Conservation (phyloP, 257 asterid genomes). For the Perilla frutescens region DNA sequence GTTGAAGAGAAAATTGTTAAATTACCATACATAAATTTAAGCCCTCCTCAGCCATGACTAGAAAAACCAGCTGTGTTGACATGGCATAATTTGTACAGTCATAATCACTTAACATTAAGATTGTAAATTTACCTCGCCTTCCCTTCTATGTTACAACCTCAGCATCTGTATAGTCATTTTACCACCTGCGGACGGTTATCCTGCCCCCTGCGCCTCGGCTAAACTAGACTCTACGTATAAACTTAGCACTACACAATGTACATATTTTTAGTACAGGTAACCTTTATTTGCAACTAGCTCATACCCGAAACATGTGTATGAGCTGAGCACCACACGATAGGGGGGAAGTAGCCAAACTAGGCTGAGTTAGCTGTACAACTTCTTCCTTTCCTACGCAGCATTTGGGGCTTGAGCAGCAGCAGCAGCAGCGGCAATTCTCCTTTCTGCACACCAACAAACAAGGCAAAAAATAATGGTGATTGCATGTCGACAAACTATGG, state of each 20-base stretch:
- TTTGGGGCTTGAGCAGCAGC: slow-evolving; percentile 55
- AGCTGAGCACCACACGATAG: slow-evolving; percentile 28
- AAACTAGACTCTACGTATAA: slow-evolving; percentile 47
- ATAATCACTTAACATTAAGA: slow-evolving; percentile 22
- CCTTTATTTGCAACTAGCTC: slow-evolving; percentile 47
- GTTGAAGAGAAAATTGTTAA: slow-evolving; percentile 7
- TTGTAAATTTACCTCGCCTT: slow-evolving; percentile 37
- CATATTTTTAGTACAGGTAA: slow-evolving; percentile 47
- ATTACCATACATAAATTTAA: slow-evolving; percentile 26
- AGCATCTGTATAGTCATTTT: slow-evolving; percentile 38
- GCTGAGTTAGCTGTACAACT: slow-evolving; percentile 75
- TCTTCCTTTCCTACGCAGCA: slow-evolving; percentile 49
- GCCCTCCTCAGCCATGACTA: slow-evolving; percentile 29
- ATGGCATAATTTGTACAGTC: slow-evolving; percentile 44
- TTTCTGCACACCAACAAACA: slow-evolving; percentile 43
- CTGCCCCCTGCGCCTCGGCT: slow-evolving; percentile 40
- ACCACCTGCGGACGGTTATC: slow-evolving; percentile 35
- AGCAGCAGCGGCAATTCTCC: slow-evolving; percentile 49
- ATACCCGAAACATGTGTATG: slow-evolving; percentile 30
- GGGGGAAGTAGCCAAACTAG: slow-evolving; percentile 55
- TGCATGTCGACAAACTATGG: no score
- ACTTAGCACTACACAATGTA: slow-evolving; percentile 50
- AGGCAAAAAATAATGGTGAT: not conserved
- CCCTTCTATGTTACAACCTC: slow-evolving; percentile 47
- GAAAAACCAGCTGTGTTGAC: slow-evolving; percentile 34